These are phyloP conservation scores for Gigaspora rosea DNA, from an alignment of 192 early-diverging fungal species.

Conservation along the genomic window DNA sequence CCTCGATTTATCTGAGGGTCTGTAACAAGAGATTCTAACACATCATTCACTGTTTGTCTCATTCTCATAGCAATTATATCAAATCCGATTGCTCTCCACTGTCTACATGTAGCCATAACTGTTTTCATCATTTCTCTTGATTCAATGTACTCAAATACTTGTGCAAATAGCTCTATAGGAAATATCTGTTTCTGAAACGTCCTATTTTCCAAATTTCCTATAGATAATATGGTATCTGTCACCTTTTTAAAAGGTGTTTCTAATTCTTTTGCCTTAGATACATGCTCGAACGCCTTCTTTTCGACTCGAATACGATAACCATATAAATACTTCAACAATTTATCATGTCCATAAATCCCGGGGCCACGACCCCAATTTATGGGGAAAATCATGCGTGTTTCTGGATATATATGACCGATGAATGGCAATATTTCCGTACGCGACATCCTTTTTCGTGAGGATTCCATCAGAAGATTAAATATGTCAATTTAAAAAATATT, in stretches of 20 bases:
- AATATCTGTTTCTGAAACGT: background rate
- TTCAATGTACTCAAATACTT: slow-evolving; percentile 14
- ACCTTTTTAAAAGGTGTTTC: background rate
- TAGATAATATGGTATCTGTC: background rate
- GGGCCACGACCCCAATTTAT: slow-evolving; percentile 11
- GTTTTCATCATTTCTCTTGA: background rate
- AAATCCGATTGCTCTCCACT: slow-evolving; percentile 21
- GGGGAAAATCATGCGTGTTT: background rate
- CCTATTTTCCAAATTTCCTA: background rate
- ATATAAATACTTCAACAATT: slow-evolving; percentile 13
- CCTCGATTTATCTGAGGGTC: too few relatives aligned
- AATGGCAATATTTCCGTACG: slow-evolving; percentile 5
- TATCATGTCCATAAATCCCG: background rate
- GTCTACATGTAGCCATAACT: slow-evolving; percentile 16
- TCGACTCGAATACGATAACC: background rate
- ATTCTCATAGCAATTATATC: background rate
- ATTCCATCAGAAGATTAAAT: background rate
- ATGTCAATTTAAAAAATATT: background rate
- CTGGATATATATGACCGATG: slow-evolving; percentile 1
- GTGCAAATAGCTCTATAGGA: slow-evolving; percentile 1
- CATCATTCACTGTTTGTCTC: background rate
- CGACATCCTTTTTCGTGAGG: slow-evolving; percentile 15
- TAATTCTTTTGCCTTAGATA: background rate
- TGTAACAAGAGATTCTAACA: background rate
- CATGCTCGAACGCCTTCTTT: background rate